Conservation (phyloP, 345 rosid species). For the Kandelia obovata region DNA sequence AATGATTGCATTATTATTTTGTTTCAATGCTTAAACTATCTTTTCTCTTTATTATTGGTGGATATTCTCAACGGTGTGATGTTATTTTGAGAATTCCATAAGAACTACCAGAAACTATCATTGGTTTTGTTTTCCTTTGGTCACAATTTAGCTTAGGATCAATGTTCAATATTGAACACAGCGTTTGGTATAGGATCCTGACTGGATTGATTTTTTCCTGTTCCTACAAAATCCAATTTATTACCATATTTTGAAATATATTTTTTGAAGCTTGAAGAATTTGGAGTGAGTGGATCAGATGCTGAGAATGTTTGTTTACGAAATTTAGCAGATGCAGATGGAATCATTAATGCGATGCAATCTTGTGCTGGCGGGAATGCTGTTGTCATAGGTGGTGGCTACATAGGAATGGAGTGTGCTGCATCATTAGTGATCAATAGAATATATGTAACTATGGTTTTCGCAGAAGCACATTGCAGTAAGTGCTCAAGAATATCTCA, state of each 20-base stretch:
- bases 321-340: slow-evolving; percentile 78
- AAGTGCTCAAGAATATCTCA: slow-evolving; percentile 26
- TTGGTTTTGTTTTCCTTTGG: not conserved
- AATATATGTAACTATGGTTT: slow-evolving; percentile 91
- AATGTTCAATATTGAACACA: not conserved
- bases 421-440: slow-evolving; percentile 91
- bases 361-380: slow-evolving; percentile 72
- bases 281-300: slow-evolving; percentile 81
- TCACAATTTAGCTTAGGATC: not conserved
- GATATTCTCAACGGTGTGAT: not conserved
- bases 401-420: slow-evolving; percentile 98
- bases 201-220: not conserved
- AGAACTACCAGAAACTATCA: not conserved
- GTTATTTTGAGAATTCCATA: not conserved
- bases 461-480: slow-evolving; percentile 97
- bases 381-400: slow-evolving; percentile 96
- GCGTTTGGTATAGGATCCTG: not conserved
- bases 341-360: slow-evolving; percentile 60
- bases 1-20: too few relatives aligned
- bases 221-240: too few relatives aligned
- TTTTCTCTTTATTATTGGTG: not conserved
- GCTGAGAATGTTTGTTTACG: slow-evolving; percentile 89
- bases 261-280: slow-evolving; percentile 96
- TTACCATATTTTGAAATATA: slow-evolving; percentile 14
- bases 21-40: not conserved